Base-by-base conservation (phyloP, 2,329 filamentous ascomycete genomes). In the Colletotrichum sp. region DNA sequence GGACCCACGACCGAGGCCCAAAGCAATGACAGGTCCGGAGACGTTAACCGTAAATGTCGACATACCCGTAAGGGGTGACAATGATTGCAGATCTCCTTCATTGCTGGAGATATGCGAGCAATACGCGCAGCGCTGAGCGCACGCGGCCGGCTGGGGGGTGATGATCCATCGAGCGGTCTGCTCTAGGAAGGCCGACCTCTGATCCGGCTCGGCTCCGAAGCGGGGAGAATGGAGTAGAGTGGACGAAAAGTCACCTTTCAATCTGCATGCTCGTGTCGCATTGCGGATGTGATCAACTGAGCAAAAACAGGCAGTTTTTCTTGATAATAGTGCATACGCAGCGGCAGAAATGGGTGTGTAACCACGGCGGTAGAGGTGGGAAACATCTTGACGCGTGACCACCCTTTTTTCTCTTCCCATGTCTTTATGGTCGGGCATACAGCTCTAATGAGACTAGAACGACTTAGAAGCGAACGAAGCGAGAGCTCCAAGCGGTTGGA, bases 171-270 rank as follows among this genome's bases (percentile, higher is more conserved):
- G 7, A 64, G 61, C 61, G 61, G 36, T 27, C 61, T 47, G 36
- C 34, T 59, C 29, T 38, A 64, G 59, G 21, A 24, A 34, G 15
- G 38, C 57, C 21, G 12, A 29, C n/a, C 34, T 55, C 71, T 58
- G 43, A 47, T 63, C 71, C 71, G 68, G 38, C 43, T 66, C 62
- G 62, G 71, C 71, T 63, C 71, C 68, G 71, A 67, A 15, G 33
- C 51, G 59, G 47, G 57, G 57, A 64, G 34, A 21, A 54, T 18
- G 36, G 38, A 18, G 43, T 51, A n/a, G n/a, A 1, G 43, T 51
- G 43, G n/a, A 1, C 43, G 43, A 51, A 51, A 27, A n/a, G 29
- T 51, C 11, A 11, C 33, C 27, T 15, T 6, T 15, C 18, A 21
- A 33, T 65, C 43, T 34, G 63, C 43, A 43, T 51, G 43, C 43